These are phyloP conservation scores for Striga hermonthica DNA, from an alignment of 305 asterid genomes.

Conservation along the genomic window DNA sequence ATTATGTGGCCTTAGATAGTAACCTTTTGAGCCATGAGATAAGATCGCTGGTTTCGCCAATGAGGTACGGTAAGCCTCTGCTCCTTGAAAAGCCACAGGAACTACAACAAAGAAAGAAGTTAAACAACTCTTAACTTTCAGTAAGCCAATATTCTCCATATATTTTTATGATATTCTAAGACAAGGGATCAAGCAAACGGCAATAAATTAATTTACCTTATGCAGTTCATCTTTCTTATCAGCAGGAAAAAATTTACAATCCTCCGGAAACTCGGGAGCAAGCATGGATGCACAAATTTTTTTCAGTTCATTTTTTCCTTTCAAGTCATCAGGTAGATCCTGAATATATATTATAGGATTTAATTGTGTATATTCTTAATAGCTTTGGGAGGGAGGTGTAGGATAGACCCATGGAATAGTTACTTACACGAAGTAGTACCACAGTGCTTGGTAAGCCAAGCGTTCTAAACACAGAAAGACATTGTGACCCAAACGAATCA, in stretches of 20 bases:
- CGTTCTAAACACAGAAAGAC: conserved; percentile 83
- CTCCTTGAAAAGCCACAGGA: conserved; percentile 79
- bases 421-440: conserved; percentile 81
- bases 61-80: conserved; percentile 75
- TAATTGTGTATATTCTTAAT: conserved; percentile 3
- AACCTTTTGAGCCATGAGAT: conserved; percentile 87
- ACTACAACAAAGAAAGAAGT: conserved; percentile 43
- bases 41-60: conserved; percentile 84
- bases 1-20: conserved; percentile 13
- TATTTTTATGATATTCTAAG: conserved; percentile 5
- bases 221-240: conserved; percentile 82
- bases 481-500: conserved; percentile 87
- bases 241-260: conserved; percentile 76
- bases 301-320: conserved; percentile 64
- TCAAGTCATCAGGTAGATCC: conserved; percentile 73
- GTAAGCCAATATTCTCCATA: conserved; percentile 23
- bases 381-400: neutral
- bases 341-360: conserved; percentile 34
- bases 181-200: conserved; percentile 14
- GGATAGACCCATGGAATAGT: conserved; percentile 16
- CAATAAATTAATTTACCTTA: conserved; percentile 48
- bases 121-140: conserved; percentile 12
- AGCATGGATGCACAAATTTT: conserved; percentile 61
- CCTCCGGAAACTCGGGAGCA: conserved; percentile 87
- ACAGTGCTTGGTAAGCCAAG: conserved; percentile 91